phyloP scores from a whole-genome alignment of 345 rosid species.

The Balakata baccata region DNA sequence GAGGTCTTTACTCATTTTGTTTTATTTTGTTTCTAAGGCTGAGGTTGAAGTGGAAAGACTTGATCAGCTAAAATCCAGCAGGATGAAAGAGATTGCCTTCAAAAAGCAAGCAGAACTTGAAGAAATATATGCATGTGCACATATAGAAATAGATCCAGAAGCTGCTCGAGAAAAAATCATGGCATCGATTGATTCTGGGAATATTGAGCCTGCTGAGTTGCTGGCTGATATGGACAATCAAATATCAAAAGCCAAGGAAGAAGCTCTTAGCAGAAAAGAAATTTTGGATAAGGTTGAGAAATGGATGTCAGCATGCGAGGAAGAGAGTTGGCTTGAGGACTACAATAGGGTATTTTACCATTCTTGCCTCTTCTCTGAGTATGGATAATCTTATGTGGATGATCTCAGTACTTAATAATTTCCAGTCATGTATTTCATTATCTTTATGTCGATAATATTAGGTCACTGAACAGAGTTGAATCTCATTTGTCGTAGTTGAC shows the following conservation, averaged over 20 bases:
- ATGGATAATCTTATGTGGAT: neutral
- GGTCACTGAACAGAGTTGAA: neutral
- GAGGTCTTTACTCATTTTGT: conserved; percentile 23
- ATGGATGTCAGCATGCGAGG: conserved; percentile 99
- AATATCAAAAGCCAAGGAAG: conserved; percentile 85
- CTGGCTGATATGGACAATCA: conserved; percentile 92
- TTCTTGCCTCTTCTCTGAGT: neutral
- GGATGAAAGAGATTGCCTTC: conserved; percentile 96
- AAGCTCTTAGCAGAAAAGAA: conserved; percentile 85
- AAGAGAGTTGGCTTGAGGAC: conserved; percentile 99
- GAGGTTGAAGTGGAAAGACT: conserved; percentile 95
- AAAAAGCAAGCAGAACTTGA: conserved; percentile 93
- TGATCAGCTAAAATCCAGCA: conserved; percentile 87
- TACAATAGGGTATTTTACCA: conserved; percentile 66
- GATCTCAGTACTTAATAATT: neutral
- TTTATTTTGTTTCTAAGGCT: conserved; percentile 46
- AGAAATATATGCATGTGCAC: conserved; percentile 78
- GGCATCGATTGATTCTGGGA: conserved; percentile 77
- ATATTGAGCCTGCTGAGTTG: conserved; percentile 85
- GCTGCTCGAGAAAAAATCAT: conserved; percentile 87
- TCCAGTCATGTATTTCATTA: no score
- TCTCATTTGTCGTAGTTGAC: neutral
- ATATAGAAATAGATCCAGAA: conserved; percentile 73
- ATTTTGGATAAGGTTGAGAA: conserved; percentile 95
- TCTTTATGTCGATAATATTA: neutral